Conservation (phyloP, 139 green algal genomes). For the Nannochloris sp. region DNA sequence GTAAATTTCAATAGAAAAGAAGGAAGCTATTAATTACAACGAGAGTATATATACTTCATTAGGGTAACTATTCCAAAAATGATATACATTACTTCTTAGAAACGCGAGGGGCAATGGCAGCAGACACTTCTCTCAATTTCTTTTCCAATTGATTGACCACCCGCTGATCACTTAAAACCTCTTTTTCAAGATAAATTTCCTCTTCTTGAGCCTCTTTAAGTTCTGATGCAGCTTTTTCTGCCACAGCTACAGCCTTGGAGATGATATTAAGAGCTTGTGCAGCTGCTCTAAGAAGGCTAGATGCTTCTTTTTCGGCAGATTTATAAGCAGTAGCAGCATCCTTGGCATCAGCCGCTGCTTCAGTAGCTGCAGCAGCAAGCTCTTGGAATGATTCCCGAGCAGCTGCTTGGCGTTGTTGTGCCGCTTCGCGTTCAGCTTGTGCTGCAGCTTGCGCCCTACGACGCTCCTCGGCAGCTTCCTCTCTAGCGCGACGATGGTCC, state of each 20-base stretch:
- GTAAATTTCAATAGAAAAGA: no score
- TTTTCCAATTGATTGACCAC: background rate
- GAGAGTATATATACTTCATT: background rate
- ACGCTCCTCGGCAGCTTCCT: background rate
- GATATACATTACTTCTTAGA: no score
- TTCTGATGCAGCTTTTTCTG: background rate
- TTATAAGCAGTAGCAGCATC: background rate
- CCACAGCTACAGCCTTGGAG: background rate
- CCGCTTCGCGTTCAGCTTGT: background rate
- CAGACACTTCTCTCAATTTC: background rate
- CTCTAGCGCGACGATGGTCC: background rate
- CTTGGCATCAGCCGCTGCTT: conserved; percentile 1
- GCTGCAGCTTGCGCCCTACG: background rate
- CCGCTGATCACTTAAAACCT: background rate
- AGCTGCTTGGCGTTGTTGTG: background rate
- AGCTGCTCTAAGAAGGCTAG: conserved; percentile 4
- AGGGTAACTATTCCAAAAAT: no score
- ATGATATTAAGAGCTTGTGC: conserved; percentile 2
- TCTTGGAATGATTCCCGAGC: conserved; percentile 7
- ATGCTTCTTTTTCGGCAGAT: conserved; percentile 6
- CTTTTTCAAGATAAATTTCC: conserved; percentile 1
- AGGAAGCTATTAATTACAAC: no score
- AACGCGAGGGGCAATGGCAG: background rate
- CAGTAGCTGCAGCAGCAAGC: conserved; percentile 25
- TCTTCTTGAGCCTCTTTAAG: background rate